These are phyloP conservation scores for Cladosporium sp. DNA, from an alignment of 2,329 filamentous ascomycete species.

Conservation along the genomic window DNA sequence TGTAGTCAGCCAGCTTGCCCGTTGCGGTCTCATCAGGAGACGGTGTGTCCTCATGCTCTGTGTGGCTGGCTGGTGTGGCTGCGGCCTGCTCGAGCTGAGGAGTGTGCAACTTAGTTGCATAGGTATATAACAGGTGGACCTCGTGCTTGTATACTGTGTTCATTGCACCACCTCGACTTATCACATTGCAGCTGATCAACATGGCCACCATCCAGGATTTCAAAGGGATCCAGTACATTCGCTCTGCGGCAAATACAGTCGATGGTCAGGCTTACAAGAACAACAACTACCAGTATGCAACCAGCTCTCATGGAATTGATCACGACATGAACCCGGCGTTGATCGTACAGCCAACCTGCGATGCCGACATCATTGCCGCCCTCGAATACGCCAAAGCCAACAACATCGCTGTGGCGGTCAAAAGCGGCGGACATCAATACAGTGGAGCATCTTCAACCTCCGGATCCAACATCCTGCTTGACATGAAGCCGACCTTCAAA, in stretches of 20 bases:
- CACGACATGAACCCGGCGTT: slow-evolving; percentile 39
- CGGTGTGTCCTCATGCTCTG: not conserved
- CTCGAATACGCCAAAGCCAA: slow-evolving; percentile 45
- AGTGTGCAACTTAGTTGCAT: too few species aligned
- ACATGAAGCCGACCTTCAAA: slow-evolving; percentile 45
- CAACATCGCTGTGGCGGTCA: slow-evolving; percentile 47
- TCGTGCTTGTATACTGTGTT: too few species aligned
- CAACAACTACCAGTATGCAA: slow-evolving; percentile 43
- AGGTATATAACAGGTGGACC: too few species aligned
- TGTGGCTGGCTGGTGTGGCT: not conserved
- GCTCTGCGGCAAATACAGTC: slow-evolving; percentile 6
- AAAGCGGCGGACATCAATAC: slow-evolving; percentile 53
- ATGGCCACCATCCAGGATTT: slow-evolving; percentile 20
- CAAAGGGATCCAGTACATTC: slow-evolving; percentile 14
- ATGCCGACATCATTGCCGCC: slow-evolving; percentile 45
- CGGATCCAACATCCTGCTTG: slow-evolving; percentile 49
- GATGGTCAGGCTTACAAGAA: slow-evolving; percentile 17
- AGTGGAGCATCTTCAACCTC: slow-evolving; percentile 51
- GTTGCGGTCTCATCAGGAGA: not conserved
- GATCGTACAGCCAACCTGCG: slow-evolving; percentile 47
- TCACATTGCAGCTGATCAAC: not conserved
- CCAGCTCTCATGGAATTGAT: slow-evolving; percentile 41
- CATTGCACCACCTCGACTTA: too few species aligned
- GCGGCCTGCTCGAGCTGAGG: not conserved
- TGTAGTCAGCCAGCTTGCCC: not conserved